Evolutionary conservation across 768 basidiomycete genomes (phyloP), one percentile per base, ranked within the genome.

Genomic region (Suillus decipiens): DNA sequence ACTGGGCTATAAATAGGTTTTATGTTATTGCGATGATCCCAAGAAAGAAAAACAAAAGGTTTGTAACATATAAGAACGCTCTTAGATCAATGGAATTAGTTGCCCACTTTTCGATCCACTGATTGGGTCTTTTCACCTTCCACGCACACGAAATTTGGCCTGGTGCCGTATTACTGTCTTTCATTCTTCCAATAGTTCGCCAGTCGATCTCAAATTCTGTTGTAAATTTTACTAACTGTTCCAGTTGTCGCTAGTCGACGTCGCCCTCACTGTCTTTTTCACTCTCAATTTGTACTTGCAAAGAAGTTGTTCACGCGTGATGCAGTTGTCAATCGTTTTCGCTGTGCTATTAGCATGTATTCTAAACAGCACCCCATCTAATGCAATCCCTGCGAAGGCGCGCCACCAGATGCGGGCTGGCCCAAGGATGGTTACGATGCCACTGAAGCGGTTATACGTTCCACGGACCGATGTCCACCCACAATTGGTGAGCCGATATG

Each of bases 241-340:
- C 45, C 22, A 22, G 33, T 48, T 59, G 54, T 67, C 65, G 59
- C 70, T 48, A 64, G 65, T 61, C 68, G 66, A 65, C 58, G 34
- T 34, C 61, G 34, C 50, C 42, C 43, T 55, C 22, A 2, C n/a
- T 59, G 28, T 47, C 24, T 1, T 22, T 10, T 47, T 34, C 3
- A 59, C 22, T 55, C n/a, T 57, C 28, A 28, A 3, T 48, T 37
- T 12, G 22, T 15, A 47, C 31, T 55, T 22, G 22, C 33, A 37
- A 45, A 8, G 14, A 31, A 22, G 36, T 36, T 14, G 9, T 61
- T 59, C 45, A 19, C 53, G 75, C 67, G 37, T 37, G 15, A 90
- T 91, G 89, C 83, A 84, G 67, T 77, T 89, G 71, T 76, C 77
- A 51, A 68, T 82, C 68, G 75, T 79, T 47, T 80, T 89, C 67